Base-by-base conservation (phyloP, 2,329 filamentous ascomycete genomes). In the Calonectria fujianensis region DNA sequence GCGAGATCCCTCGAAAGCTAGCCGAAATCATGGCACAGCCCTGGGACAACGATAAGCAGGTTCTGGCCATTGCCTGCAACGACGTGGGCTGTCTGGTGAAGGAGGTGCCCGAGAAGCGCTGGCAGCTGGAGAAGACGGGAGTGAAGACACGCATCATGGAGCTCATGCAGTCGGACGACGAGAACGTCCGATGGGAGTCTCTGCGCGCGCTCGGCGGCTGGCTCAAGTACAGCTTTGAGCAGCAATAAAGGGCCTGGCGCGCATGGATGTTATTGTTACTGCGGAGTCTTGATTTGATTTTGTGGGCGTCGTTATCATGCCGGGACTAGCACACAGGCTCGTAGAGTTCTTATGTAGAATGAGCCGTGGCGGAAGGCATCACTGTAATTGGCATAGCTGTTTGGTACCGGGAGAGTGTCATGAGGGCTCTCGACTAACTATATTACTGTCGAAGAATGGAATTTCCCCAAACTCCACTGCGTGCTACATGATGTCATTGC, bases 111-210 rank as follows among this genome's bases (percentile, higher is more conserved):
- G 96, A 98, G 87, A 94, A 93, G 87, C 89, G 96, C 82, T 88
- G 90, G 73, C 91, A 94, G 83, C 89, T 98, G 80, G 96, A 98
- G 87, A 96, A 93, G 86, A 85, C 96, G 54, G 95, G 95, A 0
- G 86, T 98, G 76, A 98, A 98, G 90, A 91, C 91, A 24, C 90
- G 95, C 78, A 93, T 98, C 75, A 98, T 98, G 96, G 94, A 96
- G 86, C 89, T 98, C 82, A 98, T 98, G 96, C 93, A 92, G 81
- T 95, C 97, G 82, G 90, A 92, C 73, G 95, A 98, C 81, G 96
- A 98, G 87, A 93, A 92, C 74, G 95, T 98, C 61, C 90, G 96
- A 82, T 98, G 96, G 95, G 96, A 98, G 88, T 97, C 95, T 85
- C 87, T 98, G 86, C 92, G 94, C 81, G 96, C 96, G 20, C 92